A percentile compares a stretch with the other conserved stretches of the same genome.
These are phyloP conservation scores for Cyclotella sp. DNA, from an alignment of 108 stramenopile genomes.

Conservation along the genomic window DNA sequence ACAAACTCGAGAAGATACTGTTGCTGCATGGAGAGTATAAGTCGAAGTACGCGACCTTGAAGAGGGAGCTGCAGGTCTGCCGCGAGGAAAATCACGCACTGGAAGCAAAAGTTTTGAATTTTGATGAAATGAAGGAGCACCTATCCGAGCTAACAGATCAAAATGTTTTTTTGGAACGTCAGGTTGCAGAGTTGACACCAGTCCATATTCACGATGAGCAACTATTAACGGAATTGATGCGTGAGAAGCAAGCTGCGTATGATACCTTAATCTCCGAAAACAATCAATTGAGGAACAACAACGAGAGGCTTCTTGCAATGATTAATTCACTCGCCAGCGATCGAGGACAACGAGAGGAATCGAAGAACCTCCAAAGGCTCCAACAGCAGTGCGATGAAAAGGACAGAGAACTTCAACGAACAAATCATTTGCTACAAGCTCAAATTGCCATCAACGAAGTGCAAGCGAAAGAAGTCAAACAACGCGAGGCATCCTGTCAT, in stretches of 20 bases:
- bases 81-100: conserved; percentile 24
- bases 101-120: not conserved
- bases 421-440: conserved; percentile 19
- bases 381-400: conserved; percentile 2
- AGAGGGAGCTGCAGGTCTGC: conserved; percentile 24
- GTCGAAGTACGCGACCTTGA: conserved; percentile 16
- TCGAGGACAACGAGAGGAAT: not conserved
- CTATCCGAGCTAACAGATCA: conserved; percentile 32
- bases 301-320: not conserved
- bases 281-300: not conserved
- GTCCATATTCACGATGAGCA: not conserved
- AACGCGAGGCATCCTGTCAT: not conserved
- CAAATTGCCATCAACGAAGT: conserved; percentile 24
- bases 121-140: conserved; percentile 34
- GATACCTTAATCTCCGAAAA: not conserved
- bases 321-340: not conserved
- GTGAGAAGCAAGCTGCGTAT: conserved; percentile 7
- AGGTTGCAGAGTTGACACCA: conserved; percentile 21
- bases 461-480: conserved; percentile 10
- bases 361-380: not conserved
- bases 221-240: not conserved
- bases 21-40: conserved; percentile 43
- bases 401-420: not conserved
- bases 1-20: conserved; percentile 34
- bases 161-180: conserved; percentile 39